A percentile compares a stretch with the other conserved stretches of the same genome.
These are phyloP conservation scores for Aspergillus campestris DNA, from an alignment of 495 filamentous ascomycete genomes.

Conservation along the genomic window DNA sequence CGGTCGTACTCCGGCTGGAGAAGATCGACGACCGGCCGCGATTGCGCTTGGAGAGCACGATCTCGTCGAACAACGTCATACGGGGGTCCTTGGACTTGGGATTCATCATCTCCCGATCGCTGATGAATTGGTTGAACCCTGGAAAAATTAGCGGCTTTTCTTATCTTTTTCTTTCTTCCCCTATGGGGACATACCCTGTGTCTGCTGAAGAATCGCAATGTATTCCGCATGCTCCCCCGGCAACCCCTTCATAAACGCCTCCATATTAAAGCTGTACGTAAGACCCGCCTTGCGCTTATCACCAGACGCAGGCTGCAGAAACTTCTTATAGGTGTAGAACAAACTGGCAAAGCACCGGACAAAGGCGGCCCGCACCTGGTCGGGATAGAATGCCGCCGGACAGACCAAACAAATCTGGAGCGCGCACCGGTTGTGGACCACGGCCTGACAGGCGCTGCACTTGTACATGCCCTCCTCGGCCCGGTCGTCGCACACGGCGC, in stretches of 20 bases:
- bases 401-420: conserved; percentile 79
- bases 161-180: no score
- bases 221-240: conserved; percentile 89
- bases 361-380: conserved; percentile 87
- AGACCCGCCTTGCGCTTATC: conserved; percentile 83
- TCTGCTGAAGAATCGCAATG: conserved; percentile 77
- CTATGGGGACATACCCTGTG: conserved; percentile 66
- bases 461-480: conserved; percentile 85
- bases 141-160: not conserved
- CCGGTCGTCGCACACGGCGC: conserved; percentile 82
- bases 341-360: conserved; percentile 89
- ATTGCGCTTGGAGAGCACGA: conserved; percentile 90
- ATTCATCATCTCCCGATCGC: conserved; percentile 62
- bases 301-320: conserved; percentile 60
- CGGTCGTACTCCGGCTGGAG: conserved; percentile 43
- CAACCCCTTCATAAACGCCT: conserved; percentile 81
- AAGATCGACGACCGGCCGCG: conserved; percentile 56
- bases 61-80: conserved; percentile 88
- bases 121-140: conserved; percentile 96
- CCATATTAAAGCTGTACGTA: conserved; percentile 90
- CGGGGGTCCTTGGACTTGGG: conserved; percentile 49
- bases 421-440: conserved; percentile 73
- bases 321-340: conserved; percentile 92
- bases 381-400: conserved; percentile 79
- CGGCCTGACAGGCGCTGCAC: conserved; percentile 69